Conservation (phyloP, 495 filamentous ascomycete species). For the Staphylotrichum longicolle region DNA sequence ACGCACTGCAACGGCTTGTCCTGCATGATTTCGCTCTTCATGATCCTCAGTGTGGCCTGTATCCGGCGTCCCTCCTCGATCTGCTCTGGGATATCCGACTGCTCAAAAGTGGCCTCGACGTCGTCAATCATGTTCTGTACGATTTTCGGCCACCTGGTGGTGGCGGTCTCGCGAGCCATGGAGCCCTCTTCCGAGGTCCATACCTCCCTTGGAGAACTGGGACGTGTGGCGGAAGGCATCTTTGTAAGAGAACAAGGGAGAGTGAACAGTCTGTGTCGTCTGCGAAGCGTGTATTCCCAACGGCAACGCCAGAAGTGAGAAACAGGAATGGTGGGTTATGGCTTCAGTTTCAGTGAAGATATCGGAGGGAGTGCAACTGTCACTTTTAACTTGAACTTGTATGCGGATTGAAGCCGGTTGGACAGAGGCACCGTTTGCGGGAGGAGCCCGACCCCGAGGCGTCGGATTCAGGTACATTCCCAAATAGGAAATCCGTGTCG, state of each 20-base stretch:
- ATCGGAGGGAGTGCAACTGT: no score
- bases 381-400: no score
- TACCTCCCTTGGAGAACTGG: background rate
- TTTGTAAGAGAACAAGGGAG: background rate
- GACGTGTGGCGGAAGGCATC: background rate
- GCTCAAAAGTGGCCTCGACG: background rate
- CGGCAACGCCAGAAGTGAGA: background rate
- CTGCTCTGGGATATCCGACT: background rate
- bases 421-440: no score
- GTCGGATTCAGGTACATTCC: background rate
- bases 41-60: slow-evolving; percentile 4
- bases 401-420: no score
- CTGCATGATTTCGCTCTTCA: background rate
- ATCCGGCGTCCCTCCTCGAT: slow-evolving; percentile 5
- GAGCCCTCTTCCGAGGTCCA: slow-evolving; percentile 4
- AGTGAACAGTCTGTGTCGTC: background rate
- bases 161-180: slow-evolving; percentile 1
- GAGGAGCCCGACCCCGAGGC: no score
- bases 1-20: background rate
- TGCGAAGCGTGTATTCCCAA: background rate
- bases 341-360: no score
- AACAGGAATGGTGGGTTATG: background rate
- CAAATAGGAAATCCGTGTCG: slow-evolving; percentile 2
- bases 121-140: slow-evolving; percentile 4
- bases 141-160: slow-evolving; percentile 2